Evolutionary conservation across 768 basidiomycete genomes (phyloP).

Genomic region (Boletus fagicola): DNA sequence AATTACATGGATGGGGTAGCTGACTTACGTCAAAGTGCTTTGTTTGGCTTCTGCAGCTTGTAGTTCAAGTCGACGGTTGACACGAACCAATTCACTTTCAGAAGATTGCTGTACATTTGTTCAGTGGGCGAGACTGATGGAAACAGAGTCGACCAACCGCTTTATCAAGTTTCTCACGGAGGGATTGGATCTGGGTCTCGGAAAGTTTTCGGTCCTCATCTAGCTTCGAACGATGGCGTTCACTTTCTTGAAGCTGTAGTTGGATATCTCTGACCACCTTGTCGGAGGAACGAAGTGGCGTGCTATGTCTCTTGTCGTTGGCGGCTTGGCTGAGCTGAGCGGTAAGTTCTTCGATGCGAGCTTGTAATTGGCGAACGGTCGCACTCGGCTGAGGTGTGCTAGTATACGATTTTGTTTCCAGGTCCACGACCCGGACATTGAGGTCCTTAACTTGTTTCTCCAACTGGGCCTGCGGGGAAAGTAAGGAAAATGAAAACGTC

Average conservation of each 20-base stretch:
- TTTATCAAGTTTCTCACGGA: constrained; percentile 59
- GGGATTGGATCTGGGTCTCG: constrained; percentile 53
- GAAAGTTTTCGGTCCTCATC: constrained; percentile 65
- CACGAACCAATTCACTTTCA: constrained; percentile 63
- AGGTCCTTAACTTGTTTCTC: constrained; percentile 87
- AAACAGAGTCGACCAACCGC: constrained; percentile 45
- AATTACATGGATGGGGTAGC: background rate
- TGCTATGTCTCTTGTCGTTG: constrained; percentile 40
- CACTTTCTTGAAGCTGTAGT: constrained; percentile 56
- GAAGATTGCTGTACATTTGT: constrained; percentile 56
- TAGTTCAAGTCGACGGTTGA: constrained; percentile 73
- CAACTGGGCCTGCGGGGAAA: constrained; percentile 57
- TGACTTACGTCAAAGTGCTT: constrained; percentile 59
- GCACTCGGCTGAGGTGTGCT: constrained; percentile 58
- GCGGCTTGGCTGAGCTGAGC: constrained; percentile 41
- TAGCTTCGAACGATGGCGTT: constrained; percentile 56
- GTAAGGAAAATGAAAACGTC: background rate
- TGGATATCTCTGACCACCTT: constrained; percentile 52
- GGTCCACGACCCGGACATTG: constrained; percentile 77
- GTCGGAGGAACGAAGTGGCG: constrained; percentile 42
- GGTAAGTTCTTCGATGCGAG: constrained; percentile 68
- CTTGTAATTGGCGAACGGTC: constrained; percentile 60
- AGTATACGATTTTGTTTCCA: constrained; percentile 75
- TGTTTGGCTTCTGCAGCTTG: constrained; percentile 75
- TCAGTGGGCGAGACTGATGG: constrained; percentile 1